Base-by-base conservation (phyloP, 805 yeast species). In the Kodamaea restingae region DNA sequence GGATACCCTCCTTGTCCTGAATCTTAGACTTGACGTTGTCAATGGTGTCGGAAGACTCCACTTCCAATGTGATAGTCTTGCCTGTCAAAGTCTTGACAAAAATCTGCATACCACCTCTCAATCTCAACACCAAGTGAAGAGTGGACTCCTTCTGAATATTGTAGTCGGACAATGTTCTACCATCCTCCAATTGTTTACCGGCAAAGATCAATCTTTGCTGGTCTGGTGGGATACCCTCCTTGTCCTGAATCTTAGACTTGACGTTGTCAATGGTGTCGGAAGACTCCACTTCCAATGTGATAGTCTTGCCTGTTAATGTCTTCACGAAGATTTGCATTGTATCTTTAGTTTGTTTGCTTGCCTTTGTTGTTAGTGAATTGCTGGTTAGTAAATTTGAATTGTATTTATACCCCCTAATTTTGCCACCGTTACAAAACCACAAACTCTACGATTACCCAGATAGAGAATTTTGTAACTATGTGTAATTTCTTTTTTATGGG, bases 81-180 rank as follows among this genome's bases (percentile, higher is more conserved):
- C 98, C 98, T 61, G 98, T 90, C 70, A 93, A 82, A 78, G 98
- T 91, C 79, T 91, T 93, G 76, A 93, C 98, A 78, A 93, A 93
- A 78, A 91, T 90, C 80, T 86, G 95, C 95, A 85, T 84, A 71
- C 73, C 74, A 78, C 98, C 98, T 79, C 97, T 86, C 70, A 91
- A 85, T 81, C 97, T 88, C 55, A 91, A 77, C 52, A 91, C 98
- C 75, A 91, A 81, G 73, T 91, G 96, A 43, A 91, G 74, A 52
- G 98, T 91, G 50, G 98, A 91, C 80, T 91, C 98, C 85, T 91
- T 91, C 78, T 91, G 98, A 76, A 91, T 93, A 88, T 91, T 91
- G 95, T 93, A 93, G 80, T 91, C 98, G 56, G 96, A 85, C 60
- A 91, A 79, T 56, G 98, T 93, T 81, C 98, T 88, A 68, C 97